phyloP scores from a whole-genome alignment of 2,329 filamentous ascomycete genomes.

The Seiridium cupressi region DNA sequence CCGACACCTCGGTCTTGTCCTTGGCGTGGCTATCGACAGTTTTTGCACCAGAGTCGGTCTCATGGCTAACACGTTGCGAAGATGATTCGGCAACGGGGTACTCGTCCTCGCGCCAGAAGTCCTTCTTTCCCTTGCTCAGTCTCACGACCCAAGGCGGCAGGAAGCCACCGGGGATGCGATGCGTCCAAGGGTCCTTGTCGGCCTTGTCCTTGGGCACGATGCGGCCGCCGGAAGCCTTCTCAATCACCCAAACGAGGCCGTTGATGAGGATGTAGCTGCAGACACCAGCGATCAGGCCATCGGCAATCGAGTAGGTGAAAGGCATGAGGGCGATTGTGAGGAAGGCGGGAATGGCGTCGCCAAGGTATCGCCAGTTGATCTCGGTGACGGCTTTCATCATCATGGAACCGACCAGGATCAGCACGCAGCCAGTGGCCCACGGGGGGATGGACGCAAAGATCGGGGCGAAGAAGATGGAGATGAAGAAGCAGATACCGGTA shows the following conservation, averaged over 20 bases:
- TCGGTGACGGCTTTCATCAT: constrained; percentile 77
- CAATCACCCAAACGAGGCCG: constrained; percentile 65
- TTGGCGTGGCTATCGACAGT: neutral
- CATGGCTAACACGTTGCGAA: constrained; percentile 8
- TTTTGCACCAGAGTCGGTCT: neutral
- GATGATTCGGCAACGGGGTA: constrained; percentile 17
- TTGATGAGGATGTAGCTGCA: constrained; percentile 77
- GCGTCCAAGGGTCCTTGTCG: constrained; percentile 78
- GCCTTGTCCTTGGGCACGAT: constrained; percentile 74
- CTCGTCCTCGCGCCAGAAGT: constrained; percentile 63
- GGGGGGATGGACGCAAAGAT: constrained; percentile 88
- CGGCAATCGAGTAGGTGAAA: constrained; percentile 85
- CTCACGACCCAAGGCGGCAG: constrained; percentile 73
- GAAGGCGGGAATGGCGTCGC: constrained; percentile 82
- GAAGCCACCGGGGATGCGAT: constrained; percentile 70
- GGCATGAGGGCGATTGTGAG: constrained; percentile 84
- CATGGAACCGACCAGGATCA: constrained; percentile 83
- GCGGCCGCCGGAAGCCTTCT: constrained; percentile 63
- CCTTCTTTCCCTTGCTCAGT: constrained; percentile 63
- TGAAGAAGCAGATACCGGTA: constrained; percentile 80
- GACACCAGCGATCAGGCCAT: constrained; percentile 81
- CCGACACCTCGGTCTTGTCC: neutral
- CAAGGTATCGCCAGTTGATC: constrained; percentile 87
- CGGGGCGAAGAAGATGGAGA: constrained; percentile 84
- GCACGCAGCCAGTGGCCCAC: constrained; percentile 86